Conservation (phyloP, 2,329 filamentous ascomycete genomes). For the Diaporthe vexans region DNA sequence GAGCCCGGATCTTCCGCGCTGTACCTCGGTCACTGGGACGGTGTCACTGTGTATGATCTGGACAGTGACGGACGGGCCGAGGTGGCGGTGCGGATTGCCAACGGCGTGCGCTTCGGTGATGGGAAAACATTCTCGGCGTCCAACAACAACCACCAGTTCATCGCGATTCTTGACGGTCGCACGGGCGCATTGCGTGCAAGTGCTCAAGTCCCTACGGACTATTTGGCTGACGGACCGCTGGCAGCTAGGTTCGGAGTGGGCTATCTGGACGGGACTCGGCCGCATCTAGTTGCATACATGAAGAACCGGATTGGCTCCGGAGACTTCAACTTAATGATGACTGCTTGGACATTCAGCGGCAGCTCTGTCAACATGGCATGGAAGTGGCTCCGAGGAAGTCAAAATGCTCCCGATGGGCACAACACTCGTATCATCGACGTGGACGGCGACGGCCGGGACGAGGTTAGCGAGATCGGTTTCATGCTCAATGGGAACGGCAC, state of each 20-base stretch:
- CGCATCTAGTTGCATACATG: background rate
- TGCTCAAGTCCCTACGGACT: background rate
- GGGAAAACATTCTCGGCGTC: background rate
- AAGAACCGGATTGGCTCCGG: constrained; percentile 12
- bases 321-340: background rate
- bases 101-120: background rate
- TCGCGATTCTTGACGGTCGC: background rate
- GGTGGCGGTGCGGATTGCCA: constrained; percentile 9
- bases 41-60: background rate
- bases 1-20: background rate
- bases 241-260: background rate
- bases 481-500: background rate
- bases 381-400: constrained; percentile 7
- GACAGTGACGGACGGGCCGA: constrained; percentile 9
- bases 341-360: constrained; percentile 8
- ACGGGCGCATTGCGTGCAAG: background rate
- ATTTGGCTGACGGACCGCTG: background rate
- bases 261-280: constrained; percentile 1
- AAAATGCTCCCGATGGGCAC: background rate
- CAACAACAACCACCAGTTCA: constrained; percentile 1
- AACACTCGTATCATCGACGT: constrained; percentile 9
- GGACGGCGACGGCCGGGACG: background rate
- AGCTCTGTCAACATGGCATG: background rate
- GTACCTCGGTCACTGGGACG: background rate
- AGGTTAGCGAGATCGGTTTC: background rate